Base-by-base conservation (phyloP, 1,284 basidiomycete genomes). In the Agaricales sp. region DNA sequence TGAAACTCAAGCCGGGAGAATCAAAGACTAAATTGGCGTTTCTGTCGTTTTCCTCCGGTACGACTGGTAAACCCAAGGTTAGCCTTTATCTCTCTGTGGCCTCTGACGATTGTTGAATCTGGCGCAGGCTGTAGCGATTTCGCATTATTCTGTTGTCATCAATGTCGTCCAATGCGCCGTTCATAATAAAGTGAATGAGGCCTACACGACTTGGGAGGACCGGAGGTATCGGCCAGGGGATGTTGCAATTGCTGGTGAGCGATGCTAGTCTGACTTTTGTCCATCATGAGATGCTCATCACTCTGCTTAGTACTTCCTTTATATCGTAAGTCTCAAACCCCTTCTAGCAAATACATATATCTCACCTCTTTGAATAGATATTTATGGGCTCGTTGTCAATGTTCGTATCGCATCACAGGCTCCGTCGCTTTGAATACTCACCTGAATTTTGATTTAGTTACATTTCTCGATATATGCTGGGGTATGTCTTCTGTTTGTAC, bases 1-100 rank as follows among this genome's bases (percentile, higher is more conserved):
- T 24, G 75, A 65, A 46, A 50, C 63, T 91, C 45, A 59, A 55
- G 3, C 70, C 73, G 0, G 86, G 83, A 3, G 87, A 88, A 61
- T 80, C 66, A 19, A 78, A 71, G 63, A 79, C 74, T 12, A 89
- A 83, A 58, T 58, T 89, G 2, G 88, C 87, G 0, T 77, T 88
- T 54, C 64, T 88, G 46, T 80, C 72, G 55, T 88, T 89, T 61
- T 87, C 83, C 1, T 85, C 80, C 46, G 88, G 87, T 19, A 85
- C 81, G 8, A 85, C 81, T 0, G 68, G 68, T 3, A 73, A 72
- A 45, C 79, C 82, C 6, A 85, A 85, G 67, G 76, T 74, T 43
- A 37, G 43, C 16, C n/a, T 22, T 21, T 35, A 18, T 16, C 11
- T 22, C 3, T 35, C 6, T 19, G n/a, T n/a, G 19, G 19, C 18